phyloP scores from a whole-genome alignment of 495 filamentous ascomycete species.

The Lasiosphaeria ovina region DNA sequence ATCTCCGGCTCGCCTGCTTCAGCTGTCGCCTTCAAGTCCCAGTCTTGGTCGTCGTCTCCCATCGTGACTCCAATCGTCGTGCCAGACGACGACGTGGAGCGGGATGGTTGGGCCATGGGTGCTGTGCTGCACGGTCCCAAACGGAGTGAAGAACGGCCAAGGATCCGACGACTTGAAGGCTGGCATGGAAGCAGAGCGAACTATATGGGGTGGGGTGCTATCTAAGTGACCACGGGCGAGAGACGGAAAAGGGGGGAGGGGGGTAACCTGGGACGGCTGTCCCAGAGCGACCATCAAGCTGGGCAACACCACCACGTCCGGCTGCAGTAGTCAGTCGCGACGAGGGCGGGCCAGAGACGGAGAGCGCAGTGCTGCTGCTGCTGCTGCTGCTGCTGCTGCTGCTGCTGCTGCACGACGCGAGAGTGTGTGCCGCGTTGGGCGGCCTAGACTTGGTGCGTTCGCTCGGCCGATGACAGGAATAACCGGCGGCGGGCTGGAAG shows the following conservation, averaged over 20 bases:
- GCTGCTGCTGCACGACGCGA: too few species aligned
- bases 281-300: constrained; percentile 18
- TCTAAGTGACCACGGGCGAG: constrained; percentile 4
- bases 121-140: constrained; percentile 4
- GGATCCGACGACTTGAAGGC: constrained; percentile 3
- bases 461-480: too few species aligned
- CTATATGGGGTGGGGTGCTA: constrained; percentile 14
- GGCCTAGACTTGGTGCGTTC: too few species aligned
- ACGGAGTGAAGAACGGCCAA: constrained; percentile 2
- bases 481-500: too few species aligned
- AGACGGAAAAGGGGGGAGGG: not conserved
- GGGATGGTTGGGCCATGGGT: constrained; percentile 19
- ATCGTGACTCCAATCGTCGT: constrained; percentile 20
- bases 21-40: constrained; percentile 19
- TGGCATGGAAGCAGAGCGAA: constrained; percentile 15
- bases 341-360: too few species aligned
- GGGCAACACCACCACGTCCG: too few species aligned
- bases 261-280: constrained; percentile 2
- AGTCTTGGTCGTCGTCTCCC: constrained; percentile 25
- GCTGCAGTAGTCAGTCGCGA: too few species aligned
- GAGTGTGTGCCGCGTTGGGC: too few species aligned
- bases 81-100: constrained; percentile 21
- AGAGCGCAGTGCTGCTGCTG: too few species aligned
- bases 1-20: not conserved
- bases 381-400: too few species aligned